Conservation (phyloP, 345 rosid genomes). For the Eucalyptus pauciflora region DNA sequence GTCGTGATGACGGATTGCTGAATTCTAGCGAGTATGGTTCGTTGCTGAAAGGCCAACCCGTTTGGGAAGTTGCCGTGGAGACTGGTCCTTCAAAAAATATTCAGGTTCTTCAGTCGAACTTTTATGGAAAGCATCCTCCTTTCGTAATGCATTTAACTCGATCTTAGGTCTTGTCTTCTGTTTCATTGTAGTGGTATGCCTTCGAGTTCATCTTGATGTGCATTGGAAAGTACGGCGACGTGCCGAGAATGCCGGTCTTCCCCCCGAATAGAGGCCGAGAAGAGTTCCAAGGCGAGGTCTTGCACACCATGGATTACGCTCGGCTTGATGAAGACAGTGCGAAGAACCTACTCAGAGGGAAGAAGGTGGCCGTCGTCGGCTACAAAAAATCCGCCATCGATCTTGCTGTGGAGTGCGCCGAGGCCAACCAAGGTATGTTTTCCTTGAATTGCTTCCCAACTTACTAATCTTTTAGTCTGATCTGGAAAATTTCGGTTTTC, state of each 20-base stretch:
- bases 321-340: constrained; percentile 23
- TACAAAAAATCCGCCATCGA: constrained; percentile 52
- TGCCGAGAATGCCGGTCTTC: constrained; percentile 22
- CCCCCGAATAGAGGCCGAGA: constrained; percentile 24
- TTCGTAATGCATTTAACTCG: not conserved
- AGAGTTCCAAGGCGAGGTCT: constrained; percentile 26
- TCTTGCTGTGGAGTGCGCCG: constrained; percentile 43
- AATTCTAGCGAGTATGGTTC: constrained; percentile 10
- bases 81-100: constrained; percentile 27
- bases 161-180: not conserved
- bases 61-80: constrained; percentile 78
- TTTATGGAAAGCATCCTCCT: not conserved
- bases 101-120: constrained; percentile 23
- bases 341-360: constrained; percentile 18
- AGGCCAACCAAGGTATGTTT: constrained; percentile 38
- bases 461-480: not conserved
- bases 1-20: not conserved
- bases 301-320: constrained; percentile 41
- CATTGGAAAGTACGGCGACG: constrained; percentile 45
- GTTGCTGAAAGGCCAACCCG: constrained; percentile 44
- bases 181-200: constrained; percentile 15
- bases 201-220: constrained; percentile 40
- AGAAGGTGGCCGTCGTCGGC: constrained; percentile 43
- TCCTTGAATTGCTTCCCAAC: not conserved
- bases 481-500: not conserved